phyloP scores from a whole-genome alignment of 345 rosid genomes.

The Stellera chamaejasme region DNA sequence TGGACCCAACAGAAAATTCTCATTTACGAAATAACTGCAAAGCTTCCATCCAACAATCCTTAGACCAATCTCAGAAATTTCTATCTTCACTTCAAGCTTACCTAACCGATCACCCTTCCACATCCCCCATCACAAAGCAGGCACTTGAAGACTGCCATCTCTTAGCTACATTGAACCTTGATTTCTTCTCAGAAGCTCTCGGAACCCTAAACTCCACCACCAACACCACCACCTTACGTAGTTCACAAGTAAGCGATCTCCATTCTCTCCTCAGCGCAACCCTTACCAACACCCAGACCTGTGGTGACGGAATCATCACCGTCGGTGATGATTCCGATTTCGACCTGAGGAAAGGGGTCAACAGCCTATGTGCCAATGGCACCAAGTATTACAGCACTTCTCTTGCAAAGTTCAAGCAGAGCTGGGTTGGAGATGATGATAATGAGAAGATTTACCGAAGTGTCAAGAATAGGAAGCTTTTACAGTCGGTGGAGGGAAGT shows the following conservation, averaged over 20 bases:
- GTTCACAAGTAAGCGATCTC: slow-evolving; percentile 9
- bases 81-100: slow-evolving; percentile 37
- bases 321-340: neutral
- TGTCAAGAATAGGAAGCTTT: slow-evolving; percentile 21
- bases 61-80: slow-evolving; percentile 51
- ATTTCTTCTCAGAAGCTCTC: slow-evolving; percentile 10
- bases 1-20: too few species aligned
- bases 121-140: slow-evolving; percentile 25
- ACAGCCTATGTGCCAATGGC: slow-evolving; percentile 9
- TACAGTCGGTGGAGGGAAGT: slow-evolving; percentile 2
- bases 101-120: slow-evolving; percentile 21
- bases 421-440: slow-evolving; percentile 18
- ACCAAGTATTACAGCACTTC: slow-evolving; percentile 17
- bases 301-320: slow-evolving; percentile 10
- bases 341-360: neutral
- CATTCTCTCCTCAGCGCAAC: slow-evolving; percentile 20
- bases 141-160: slow-evolving; percentile 23
- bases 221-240: neutral
- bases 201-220: neutral
- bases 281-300: slow-evolving; percentile 22
- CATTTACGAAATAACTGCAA: too few species aligned
- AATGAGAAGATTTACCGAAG: neutral
- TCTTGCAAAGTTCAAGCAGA: slow-evolving; percentile 21
- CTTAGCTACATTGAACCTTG: slow-evolving; percentile 16
- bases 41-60: slow-evolving; percentile 42